These are phyloP conservation scores for Nemania sp. DNA, from an alignment of 2,329 filamentous ascomycete species.

Conservation along the genomic window DNA sequence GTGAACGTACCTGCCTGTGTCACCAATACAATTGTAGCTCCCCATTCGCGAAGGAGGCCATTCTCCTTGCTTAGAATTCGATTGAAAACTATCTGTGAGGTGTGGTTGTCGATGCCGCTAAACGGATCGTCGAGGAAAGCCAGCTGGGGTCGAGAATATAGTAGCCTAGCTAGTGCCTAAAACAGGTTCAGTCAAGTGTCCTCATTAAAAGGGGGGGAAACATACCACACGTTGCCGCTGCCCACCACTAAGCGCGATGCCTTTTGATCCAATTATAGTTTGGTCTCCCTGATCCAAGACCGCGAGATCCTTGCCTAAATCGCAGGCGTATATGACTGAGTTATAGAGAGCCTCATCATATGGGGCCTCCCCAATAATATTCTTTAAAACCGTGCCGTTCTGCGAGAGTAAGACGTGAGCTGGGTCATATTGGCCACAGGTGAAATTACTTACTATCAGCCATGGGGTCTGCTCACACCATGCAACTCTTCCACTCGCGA, in stretches of 20 bases:
- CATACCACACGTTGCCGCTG: slow-evolving; percentile 55
- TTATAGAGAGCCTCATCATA: slow-evolving; percentile 47
- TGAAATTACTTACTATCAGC: too few relatives aligned
- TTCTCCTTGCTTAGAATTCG: background rate
- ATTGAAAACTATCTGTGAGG: slow-evolving; percentile 50
- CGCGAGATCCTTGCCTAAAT: slow-evolving; percentile 50
- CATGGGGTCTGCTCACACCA: slow-evolving; percentile 54
- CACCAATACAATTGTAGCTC: slow-evolving; percentile 49
- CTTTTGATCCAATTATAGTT: slow-evolving; percentile 59
- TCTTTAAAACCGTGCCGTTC: slow-evolving; percentile 51
- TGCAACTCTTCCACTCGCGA: slow-evolving; percentile 42
- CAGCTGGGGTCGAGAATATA: slow-evolving; percentile 49
- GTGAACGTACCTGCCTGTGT: too few relatives aligned
- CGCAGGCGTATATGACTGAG: slow-evolving; percentile 47
- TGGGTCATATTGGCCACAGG: too few relatives aligned
- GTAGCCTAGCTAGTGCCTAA: slow-evolving; percentile 46
- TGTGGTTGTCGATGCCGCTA: slow-evolving; percentile 53
- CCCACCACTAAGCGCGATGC: slow-evolving; percentile 60
- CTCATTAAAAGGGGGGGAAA: too few relatives aligned
- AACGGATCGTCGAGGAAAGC: slow-evolving; percentile 54
- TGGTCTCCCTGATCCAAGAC: slow-evolving; percentile 53
- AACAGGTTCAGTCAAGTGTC: too few relatives aligned
- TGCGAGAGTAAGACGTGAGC: too few relatives aligned
- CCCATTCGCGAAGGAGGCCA: slow-evolving; percentile 45
- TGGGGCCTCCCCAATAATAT: slow-evolving; percentile 47